Percentiles rank a stretch among this genome's conserved stretches.
Conservation (phyloP, 179 eudicot genomes). For the Vitellaria paradoxa region DNA sequence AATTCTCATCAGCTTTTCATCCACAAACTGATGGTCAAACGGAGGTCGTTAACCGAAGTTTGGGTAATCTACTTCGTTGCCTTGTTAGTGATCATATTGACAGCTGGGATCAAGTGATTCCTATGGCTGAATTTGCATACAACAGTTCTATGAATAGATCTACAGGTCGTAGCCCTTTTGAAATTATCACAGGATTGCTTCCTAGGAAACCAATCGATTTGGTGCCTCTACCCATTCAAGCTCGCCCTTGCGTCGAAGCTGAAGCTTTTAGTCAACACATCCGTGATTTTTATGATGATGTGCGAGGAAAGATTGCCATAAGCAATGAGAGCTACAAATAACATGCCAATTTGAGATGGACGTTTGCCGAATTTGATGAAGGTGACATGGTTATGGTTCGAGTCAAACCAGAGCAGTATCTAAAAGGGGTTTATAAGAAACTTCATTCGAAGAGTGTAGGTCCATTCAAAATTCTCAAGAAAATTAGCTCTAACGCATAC, state of each 20-base stretch:
- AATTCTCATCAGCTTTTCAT: neutral
- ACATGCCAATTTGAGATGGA: too few relatives aligned
- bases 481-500: too few relatives aligned
- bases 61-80: neutral
- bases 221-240: neutral
- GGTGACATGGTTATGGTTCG: too few relatives aligned
- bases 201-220: conserved; percentile 10
- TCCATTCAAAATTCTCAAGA: too few relatives aligned
- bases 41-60: neutral
- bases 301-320: too few relatives aligned
- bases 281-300: neutral
- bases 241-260: neutral
- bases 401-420: too few relatives aligned
- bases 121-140: conserved; percentile 18
- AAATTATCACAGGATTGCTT: neutral
- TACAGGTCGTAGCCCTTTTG: too few relatives aligned
- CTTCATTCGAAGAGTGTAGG: too few relatives aligned
- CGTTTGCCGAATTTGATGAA: too few relatives aligned
- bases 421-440: too few relatives aligned
- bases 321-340: too few relatives aligned
- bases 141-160: neutral
- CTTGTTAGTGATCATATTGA: conserved; percentile 6
- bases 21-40: conserved; percentile 7
- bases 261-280: neutral
- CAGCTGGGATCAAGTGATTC: neutral